A percentile compares a stretch with the other conserved stretches of the same genome.
Evolutionary conservation across 2,329 filamentous ascomycete species (phyloP).

Genomic region (Neopestalotiopsis sp.): DNA sequence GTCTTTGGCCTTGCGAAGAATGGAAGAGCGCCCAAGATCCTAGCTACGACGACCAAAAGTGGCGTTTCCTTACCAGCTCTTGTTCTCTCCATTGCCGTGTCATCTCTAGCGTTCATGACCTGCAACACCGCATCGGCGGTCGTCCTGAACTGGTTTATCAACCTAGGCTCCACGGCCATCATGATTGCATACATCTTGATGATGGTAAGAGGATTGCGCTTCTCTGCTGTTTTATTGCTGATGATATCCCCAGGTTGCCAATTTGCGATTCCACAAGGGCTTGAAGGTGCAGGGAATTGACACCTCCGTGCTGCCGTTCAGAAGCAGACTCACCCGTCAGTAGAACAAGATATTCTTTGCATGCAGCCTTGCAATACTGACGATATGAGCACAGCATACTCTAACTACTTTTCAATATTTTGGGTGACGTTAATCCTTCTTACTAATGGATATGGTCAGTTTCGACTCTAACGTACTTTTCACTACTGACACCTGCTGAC

Average conservation of each 20-base stretch:
- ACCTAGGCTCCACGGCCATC: not conserved
- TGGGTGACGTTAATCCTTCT: not conserved
- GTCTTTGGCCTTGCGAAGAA: slow-evolving; percentile 21
- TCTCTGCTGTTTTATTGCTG: not conserved
- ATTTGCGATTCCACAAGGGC: not conserved
- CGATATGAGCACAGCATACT: not conserved
- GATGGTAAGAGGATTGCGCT: not conserved
- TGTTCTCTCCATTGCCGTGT: not conserved
- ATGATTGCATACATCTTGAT: not conserved
- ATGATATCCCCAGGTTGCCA: not conserved
- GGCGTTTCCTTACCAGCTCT: slow-evolving; percentile 16
- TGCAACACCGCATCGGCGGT: not conserved
- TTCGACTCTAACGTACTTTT: not conserved
- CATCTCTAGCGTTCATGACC: not conserved
- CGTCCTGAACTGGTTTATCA: not conserved
- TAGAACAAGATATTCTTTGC: not conserved
- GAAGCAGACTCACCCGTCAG: not conserved
- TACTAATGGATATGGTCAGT: not conserved
- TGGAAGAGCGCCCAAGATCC: slow-evolving; percentile 19
- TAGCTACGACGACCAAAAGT: slow-evolving; percentile 11
- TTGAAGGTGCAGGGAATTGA: not conserved
- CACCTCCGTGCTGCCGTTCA: not conserved
- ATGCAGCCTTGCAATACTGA: not conserved
- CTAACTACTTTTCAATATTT: not conserved
- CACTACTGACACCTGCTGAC: not conserved